Evolutionary conservation across 148 eudicot species (phyloP), one percentile per base, ranked within the genome.

Genomic region (Gaultheria prostrata): DNA sequence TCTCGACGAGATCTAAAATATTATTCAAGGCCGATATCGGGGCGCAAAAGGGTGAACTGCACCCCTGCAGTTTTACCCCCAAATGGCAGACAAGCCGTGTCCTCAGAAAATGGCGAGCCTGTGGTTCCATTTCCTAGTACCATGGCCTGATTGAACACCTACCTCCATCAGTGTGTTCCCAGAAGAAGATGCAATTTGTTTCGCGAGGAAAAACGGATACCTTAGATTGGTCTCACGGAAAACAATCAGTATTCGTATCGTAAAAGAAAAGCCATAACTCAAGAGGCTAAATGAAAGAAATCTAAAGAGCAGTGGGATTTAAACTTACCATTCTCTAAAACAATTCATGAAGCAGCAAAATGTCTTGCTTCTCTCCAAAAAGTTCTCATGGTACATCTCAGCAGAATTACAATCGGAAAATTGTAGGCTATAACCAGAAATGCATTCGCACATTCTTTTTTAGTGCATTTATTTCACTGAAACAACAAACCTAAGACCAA

Each of bases 401-500:
- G 12, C 48, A 71, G 46, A 71, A 71, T 32, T 33, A 18, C 46
- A 71, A 71, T 35, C 46, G 20, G 76, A 71, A 71, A 33, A 3
- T 33, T 24, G 20, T 33, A 1, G 8, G 76, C 46, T 71, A 35
- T 21, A 74, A 20, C 3, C 11, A 24, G 49, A 78, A 78, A 39
- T 54, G 48, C 6, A 78, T 78, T 8, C 6, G 21, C 81, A 78
- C 28, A 74, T 43, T 56, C 35, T 53, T 20, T 78, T 50, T 33
- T 54, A 30, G 35, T 78, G 50, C 51, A 79, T 74, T 74, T 74
- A 20, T 33, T 45, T 39, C 51, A 59, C 45, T 79, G 18, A 79
- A 21, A 59, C 53, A 21, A 46, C 71, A 79, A 39, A 57, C 21
- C 71, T 59, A 39, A 30, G 30, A 79, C 24, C 50, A 21, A n/a